phyloP scores from a whole-genome alignment of 345 rosid genomes.

The Carallia brachiata region DNA sequence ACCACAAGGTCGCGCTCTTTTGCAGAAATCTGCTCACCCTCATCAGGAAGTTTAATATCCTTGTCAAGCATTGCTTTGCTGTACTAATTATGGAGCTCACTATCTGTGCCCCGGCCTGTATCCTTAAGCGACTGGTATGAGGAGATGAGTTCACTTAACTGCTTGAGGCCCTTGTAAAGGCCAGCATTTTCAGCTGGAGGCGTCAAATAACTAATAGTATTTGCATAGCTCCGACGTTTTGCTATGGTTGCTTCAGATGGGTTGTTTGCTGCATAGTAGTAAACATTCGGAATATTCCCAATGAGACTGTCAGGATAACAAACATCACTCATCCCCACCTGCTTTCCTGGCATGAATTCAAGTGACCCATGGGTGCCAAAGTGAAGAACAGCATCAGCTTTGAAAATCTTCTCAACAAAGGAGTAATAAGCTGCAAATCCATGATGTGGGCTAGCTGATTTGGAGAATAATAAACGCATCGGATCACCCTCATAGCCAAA shows the following conservation, averaged over 20 bases:
- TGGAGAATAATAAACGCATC: constrained; percentile 92
- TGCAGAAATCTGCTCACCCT: constrained; percentile 62
- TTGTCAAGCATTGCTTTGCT: constrained; percentile 95
- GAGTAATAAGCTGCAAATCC: constrained; percentile 98
- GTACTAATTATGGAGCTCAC: constrained; percentile 95
- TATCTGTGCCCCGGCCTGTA: constrained; percentile 83
- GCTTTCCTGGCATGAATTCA: constrained; percentile 99
- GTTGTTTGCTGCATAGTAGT: constrained; percentile 94
- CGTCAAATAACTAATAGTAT: constrained; percentile 91
- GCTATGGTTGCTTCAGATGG: constrained; percentile 99
- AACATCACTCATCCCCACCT: constrained; percentile 98
- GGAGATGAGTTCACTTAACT: constrained; percentile 87
- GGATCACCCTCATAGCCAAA: constrained; percentile 99
- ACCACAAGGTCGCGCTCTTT: constrained; percentile 85
- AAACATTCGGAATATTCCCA: constrained; percentile 93
- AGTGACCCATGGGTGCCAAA: constrained; percentile 99
- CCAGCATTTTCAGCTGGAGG: constrained; percentile 99
- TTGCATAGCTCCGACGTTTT: constrained; percentile 95
- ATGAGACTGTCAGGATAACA: constrained; percentile 96
- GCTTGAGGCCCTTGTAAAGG: constrained; percentile 97
- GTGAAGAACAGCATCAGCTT: constrained; percentile 95
- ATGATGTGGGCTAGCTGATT: constrained; percentile 96
- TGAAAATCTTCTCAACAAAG: constrained; percentile 87
- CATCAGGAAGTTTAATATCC: constrained; percentile 87
- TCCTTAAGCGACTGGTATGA: constrained; percentile 98